Base-by-base conservation (phyloP, 345 rosid genomes). In the Eucalyptus victrix region DNA sequence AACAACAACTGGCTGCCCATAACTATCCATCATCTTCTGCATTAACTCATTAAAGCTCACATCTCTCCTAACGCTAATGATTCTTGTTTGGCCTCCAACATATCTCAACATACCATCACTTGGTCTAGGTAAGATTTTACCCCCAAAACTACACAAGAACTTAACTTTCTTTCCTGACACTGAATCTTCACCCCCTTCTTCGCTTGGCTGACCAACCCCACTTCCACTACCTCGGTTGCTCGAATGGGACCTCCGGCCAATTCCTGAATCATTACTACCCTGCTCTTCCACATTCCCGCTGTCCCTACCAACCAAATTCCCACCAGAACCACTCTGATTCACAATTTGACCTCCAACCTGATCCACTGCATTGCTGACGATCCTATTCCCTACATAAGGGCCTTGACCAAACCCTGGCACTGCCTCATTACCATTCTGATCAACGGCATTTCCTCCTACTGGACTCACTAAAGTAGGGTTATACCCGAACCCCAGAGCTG, bases 51-150 rank as follows among this genome's bases (percentile, higher is more conserved):
- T 90, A 89, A 91, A 94, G 60, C 89, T 92, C 80, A 93, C 93
- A 89, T 95, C 96, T 89, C 92, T 95, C 90, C 92, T 91, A 51
- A 95, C 88, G 60, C 95, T 91, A 89, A 96, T 91, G 83, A 96
- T 93, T 92, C 97, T 93, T 13, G 98, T 96, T 53, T 95, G 95
- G 80, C 98, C 97, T 86, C 98, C 97, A 26, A 93, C 97, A 87
- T 96, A 95, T 92, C 97, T 95, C 94, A 96, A 89, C 93, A 91
- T 87, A 44, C 95, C 95, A 93, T 96, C 96, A 90, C 96, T 94
- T 8, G 98, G 98, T 93, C 98, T 94, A 86, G 98, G 98, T 90
- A 95, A 91, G 88, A 96, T 96, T 91, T 93, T 95, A 32, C 98
- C 98, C 88, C 97, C 94, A 90, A 95, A 96, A 90, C 97, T 95